Conservation (phyloP, 2,329 filamentous ascomycete species). For the Aaosphaeria pasadenensis region DNA sequence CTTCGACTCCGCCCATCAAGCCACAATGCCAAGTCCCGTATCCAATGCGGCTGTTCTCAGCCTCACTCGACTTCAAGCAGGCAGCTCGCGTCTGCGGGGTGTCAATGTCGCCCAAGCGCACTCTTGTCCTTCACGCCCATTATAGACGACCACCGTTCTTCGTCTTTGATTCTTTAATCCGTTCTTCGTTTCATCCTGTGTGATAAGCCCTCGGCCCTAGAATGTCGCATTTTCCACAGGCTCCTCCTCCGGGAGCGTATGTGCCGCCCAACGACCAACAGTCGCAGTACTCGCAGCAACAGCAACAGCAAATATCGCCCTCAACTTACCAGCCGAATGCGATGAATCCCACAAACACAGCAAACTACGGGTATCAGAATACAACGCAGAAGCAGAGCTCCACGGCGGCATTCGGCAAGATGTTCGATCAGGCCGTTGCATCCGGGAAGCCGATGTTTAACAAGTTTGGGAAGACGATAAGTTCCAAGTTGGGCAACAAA, state of each 20-base stretch:
- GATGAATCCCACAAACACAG: conserved; percentile 5
- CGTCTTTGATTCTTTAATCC: too few relatives aligned
- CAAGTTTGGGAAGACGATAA: conserved; percentile 35
- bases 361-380: neutral
- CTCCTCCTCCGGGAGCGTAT: conserved; percentile 25
- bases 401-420: conserved; percentile 22
- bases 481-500: conserved; percentile 30
- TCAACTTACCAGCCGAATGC: conserved; percentile 12
- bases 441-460: conserved; percentile 35
- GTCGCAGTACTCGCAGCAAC: conserved; percentile 13
- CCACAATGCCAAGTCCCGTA: too few relatives aligned
- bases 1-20: too few relatives aligned
- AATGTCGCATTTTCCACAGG: conserved; percentile 14
- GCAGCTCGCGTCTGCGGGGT: too few relatives aligned
- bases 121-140: too few relatives aligned
- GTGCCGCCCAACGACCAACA: conserved; percentile 20
- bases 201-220: too few relatives aligned
- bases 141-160: too few relatives aligned
- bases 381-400: conserved; percentile 14
- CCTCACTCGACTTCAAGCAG: too few relatives aligned
- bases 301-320: conserved; percentile 6
- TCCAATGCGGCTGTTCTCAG: too few relatives aligned
- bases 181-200: too few relatives aligned
- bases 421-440: conserved; percentile 35
- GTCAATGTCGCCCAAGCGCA: too few relatives aligned